phyloP scores from a whole-genome alignment of 2,329 filamentous ascomycete genomes.

The Thielaviopsis ethacetica region DNA sequence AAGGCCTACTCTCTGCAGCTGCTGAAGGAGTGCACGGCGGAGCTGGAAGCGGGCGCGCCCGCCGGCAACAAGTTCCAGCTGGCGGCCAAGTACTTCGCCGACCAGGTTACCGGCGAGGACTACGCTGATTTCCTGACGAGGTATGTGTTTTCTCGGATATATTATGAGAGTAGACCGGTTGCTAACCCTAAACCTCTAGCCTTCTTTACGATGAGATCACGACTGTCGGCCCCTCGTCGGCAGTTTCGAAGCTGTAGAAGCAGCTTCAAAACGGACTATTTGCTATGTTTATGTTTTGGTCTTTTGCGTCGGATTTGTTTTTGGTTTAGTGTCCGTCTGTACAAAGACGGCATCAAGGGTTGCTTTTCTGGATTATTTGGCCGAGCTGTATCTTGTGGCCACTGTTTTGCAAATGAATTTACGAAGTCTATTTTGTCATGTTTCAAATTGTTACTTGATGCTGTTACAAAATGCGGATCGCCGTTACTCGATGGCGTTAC shows the following conservation, averaged over 20 bases:
- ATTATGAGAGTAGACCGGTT: background rate
- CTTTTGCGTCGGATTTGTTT: background rate
- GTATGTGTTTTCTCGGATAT: constrained; percentile 31
- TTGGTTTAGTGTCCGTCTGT: background rate
- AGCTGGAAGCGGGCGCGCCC: constrained; percentile 55
- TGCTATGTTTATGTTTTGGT: background rate
- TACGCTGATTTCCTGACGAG: constrained; percentile 90
- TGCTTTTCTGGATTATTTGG: background rate
- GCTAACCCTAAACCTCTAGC: constrained; percentile 25
- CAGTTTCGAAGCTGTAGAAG: constrained; percentile 46
- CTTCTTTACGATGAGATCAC: constrained; percentile 82
- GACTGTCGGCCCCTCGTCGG: constrained; percentile 43
- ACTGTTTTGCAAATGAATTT: background rate
- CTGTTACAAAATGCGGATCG: background rate
- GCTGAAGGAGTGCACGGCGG: constrained; percentile 69
- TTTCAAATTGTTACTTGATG: background rate
- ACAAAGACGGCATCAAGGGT: background rate
- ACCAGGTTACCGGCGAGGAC: constrained; percentile 90
- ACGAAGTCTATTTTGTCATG: background rate
- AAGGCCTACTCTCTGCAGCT: constrained; percentile 80
- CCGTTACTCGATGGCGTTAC: background rate
- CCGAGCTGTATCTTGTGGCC: background rate
- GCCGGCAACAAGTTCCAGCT: constrained; percentile 86
- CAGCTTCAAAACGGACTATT: background rate
- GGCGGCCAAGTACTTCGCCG: constrained; percentile 81